Evolutionary conservation across 495 filamentous ascomycete species (phyloP), one percentile per base, ranked within the genome.

Genomic region (Penicillium canariense): DNA sequence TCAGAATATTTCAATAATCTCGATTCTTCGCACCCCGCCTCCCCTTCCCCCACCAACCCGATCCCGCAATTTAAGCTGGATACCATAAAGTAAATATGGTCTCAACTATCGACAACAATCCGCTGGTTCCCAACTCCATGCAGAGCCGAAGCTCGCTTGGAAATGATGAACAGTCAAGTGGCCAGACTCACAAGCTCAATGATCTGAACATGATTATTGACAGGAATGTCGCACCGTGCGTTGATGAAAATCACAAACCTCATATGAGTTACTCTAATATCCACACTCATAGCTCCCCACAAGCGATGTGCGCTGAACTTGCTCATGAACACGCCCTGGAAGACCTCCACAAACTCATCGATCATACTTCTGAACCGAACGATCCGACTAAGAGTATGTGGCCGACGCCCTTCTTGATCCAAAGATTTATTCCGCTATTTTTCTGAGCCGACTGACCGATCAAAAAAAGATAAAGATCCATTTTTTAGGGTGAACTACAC

Each of bases 311-410:
- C 30, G 50, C 59, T 4, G 62, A 68, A 30, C 62, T 66, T 3
- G 65, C 65, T 0, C 65, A 68, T 10, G 59, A 65, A 12, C 62
- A 68, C 30, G 65, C 65, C n/a, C 18, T 65, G 4, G 65, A 68
- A 18, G 56, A 60, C 40, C 54, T 68, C 3, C 54, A 68, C 8
- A 44, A 59, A 32, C 52, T 52, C n/a, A 65, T 54, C 10, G 62
- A 65, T 20, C 65, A 63, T 32, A 53, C 27, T 10, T 46, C 54
- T 3, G 43, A 56, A 1, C 36, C 52, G 10, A 52, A 54, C 23
- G 39, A 58, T 22, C 35, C 52, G 10, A 45, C 56, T 8, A 48
- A 44, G 30, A 34, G 57, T 62, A 54, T 25, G 45, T 23, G 9
- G n/a, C n/a, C n/a, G n/a, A n/a, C n/a, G n/a, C n/a, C n/a, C n/a